phyloP scores from a whole-genome alignment of 352 stramenopile genomes.

The Pythium dissimile region DNA sequence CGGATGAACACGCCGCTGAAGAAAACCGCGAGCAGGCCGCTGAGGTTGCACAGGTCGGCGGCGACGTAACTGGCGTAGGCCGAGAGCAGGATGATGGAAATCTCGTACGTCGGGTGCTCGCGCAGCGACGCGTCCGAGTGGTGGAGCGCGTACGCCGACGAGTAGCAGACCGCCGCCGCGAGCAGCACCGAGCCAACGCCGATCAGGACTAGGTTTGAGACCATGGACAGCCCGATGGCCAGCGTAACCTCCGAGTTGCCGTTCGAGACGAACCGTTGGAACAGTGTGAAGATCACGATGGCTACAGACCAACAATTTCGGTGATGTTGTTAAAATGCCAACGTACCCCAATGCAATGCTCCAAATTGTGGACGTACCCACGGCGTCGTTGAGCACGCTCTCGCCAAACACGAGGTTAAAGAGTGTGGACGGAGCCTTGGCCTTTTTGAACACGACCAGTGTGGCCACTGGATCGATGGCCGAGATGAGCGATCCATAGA shows the following conservation, averaged over 20 bases:
- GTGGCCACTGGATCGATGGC: conserved; percentile 92
- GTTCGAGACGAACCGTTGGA: conserved; percentile 46
- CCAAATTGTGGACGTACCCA: conserved; percentile 39
- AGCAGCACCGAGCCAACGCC: conserved; percentile 45
- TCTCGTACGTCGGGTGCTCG: conserved; percentile 55
- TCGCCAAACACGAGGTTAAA: conserved; percentile 94
- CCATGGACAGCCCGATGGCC: conserved; percentile 19
- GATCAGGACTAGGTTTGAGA: conserved; percentile 36
- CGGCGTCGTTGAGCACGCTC: conserved; percentile 81
- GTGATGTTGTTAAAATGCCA: conserved; percentile 2
- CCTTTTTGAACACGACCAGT: conserved; percentile 89
- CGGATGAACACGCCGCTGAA: conserved; percentile 72
- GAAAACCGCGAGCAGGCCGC: conserved; percentile 90
- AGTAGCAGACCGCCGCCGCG: conserved; percentile 40
- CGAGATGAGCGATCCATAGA: conserved; percentile 90
- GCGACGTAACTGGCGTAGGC: conserved; percentile 71
- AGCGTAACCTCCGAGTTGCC: conserved; percentile 33
- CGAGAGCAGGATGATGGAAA: conserved; percentile 62
- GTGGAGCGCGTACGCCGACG: conserved; percentile 40
- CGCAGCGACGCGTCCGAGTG: conserved; percentile 32
- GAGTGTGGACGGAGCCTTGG: conserved; percentile 62
- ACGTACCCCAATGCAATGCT: neutral
- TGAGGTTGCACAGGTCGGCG: conserved; percentile 54
- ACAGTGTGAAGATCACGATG: conserved; percentile 75
- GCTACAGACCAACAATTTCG: conserved; percentile 21